Percentiles rank a stretch among this genome's conserved stretches.
Conservation (phyloP, 345 rosid genomes). For the Eucalyptus pumila region DNA sequence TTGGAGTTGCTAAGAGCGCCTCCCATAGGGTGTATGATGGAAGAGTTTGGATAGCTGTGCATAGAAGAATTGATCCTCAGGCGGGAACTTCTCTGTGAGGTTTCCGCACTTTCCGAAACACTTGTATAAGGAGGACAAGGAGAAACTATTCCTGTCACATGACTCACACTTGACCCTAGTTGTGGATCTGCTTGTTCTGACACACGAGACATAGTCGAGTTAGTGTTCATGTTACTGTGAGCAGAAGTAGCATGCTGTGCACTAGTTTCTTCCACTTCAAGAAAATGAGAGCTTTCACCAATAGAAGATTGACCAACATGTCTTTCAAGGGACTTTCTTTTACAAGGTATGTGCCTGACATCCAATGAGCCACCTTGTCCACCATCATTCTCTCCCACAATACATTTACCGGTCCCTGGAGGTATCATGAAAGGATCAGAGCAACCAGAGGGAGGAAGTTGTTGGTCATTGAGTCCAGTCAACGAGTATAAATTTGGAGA, state of each 20-base stretch:
- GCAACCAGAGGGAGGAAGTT: conserved; percentile 6
- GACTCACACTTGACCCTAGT: conserved; percentile 30
- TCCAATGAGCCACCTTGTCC: conserved; percentile 45
- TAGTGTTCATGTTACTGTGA: conserved; percentile 13
- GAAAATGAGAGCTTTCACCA: conserved; percentile 36
- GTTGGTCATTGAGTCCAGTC: conserved; percentile 17
- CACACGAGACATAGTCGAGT: conserved; percentile 21
- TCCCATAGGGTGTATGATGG: conserved; percentile 28
- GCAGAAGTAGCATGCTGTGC: conserved; percentile 28
- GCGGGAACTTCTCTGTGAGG: conserved; percentile 48
- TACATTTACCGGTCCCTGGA: conserved; percentile 28
- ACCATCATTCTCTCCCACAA: conserved; percentile 19
- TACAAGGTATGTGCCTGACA: conserved; percentile 48
- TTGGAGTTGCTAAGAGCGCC: conserved; percentile 29
- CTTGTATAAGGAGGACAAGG: conserved; percentile 15
- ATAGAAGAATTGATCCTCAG: conserved; percentile 38
- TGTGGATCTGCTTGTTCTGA: conserved; percentile 29
- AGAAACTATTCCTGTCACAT: conserved; percentile 2
- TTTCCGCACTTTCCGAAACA: conserved; percentile 16
- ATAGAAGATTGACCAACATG: conserved; percentile 55
- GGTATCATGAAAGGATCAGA: conserved; percentile 9
- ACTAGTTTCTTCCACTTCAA: conserved; percentile 42
- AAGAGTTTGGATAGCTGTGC: conserved; percentile 25
- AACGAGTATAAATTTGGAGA: conserved; percentile 18
- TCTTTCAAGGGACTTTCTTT: conserved; percentile 72